phyloP scores from a whole-genome alignment of 345 rosid species.

The Bruguiera gymnorhiza region DNA sequence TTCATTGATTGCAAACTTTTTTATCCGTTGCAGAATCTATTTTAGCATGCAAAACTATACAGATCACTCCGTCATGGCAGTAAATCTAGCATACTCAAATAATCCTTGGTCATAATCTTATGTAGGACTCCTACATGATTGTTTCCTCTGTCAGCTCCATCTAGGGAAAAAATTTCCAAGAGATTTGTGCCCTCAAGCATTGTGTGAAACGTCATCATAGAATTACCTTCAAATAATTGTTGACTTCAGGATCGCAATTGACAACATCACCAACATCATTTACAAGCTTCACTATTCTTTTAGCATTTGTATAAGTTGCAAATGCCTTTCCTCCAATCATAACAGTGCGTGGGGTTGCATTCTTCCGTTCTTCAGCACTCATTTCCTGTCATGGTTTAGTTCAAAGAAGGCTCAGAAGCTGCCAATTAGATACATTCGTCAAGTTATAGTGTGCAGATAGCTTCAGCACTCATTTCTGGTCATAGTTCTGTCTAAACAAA shows the following conservation, averaged over 20 bases:
- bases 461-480: no score
- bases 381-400: constrained; percentile 60
- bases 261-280: constrained; percentile 89
- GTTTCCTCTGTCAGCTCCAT: no score
- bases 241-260: constrained; percentile 90
- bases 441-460: not conserved
- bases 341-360: constrained; percentile 76
- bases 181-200: not conserved
- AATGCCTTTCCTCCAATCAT: constrained; percentile 99
- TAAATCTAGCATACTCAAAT: no score
- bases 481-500: no score
- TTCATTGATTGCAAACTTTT: no score
- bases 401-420: constrained; percentile 6
- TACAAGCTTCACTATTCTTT: constrained; percentile 91
- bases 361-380: constrained; percentile 79
- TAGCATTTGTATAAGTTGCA: constrained; percentile 95
- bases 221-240: constrained; percentile 73
- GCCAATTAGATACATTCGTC: constrained; percentile 5
- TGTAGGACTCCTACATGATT: no score
- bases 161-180: no score
- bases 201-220: not conserved
- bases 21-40: not conserved
- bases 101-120: no score
- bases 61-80: not conserved
- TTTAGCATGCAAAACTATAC: not conserved